Base-by-base conservation (phyloP, 768 basidiomycete species). In the Lyophyllum semitale region DNA sequence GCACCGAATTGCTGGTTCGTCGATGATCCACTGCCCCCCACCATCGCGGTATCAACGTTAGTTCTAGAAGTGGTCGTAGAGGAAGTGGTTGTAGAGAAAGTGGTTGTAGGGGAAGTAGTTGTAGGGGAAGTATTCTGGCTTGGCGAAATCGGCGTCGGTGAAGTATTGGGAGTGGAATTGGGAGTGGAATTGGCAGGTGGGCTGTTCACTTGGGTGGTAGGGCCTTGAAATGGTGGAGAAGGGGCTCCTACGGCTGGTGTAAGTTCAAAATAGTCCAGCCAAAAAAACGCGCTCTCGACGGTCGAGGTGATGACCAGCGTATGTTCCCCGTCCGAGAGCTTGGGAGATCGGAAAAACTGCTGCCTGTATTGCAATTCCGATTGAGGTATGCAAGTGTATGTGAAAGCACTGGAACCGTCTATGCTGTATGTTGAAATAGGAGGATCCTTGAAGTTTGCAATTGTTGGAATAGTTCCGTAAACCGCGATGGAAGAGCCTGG, bases 301-400 rank as follows among this genome's bases (percentile, higher is more conserved):
- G 48, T 60, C 35, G 55, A 44, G 15, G 63, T 64, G 23, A 66
- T 55, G 23, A 61, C 55, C 20, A 66, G 53, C 11, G 62, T 63
- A 43, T 66, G 65, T 13, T 57, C 13, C 9, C 60, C 63, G 12
- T 55, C 61, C 1, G 51, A 11, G 11, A 66, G 55, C 5, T 47
- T 27, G 8, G 63, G 52, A 17, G 63, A 64, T n/a, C 44, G 37
- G 37, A 54, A 66, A 40, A 56, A 59, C 18, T 23, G 44, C 43
- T 56, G 51, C 13, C 49, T 52, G 48, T 59, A 63, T 40, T 54
- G 60, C 11, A n/a, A 15, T 2, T 51, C 25, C 7, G 29, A 20
- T 15, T 2, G 8, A 9, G 56, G 9, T 6, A 15, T 11, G n/a
- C 33, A 51, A 15, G 22, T 18, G 32, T 7, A 42, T 2, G 45